A percentile compares a stretch with the other conserved stretches of the same genome.
Evolutionary conservation across 2,329 filamentous ascomycete species (phyloP).

Genomic region (Aspergillus pseudoglaucus): DNA sequence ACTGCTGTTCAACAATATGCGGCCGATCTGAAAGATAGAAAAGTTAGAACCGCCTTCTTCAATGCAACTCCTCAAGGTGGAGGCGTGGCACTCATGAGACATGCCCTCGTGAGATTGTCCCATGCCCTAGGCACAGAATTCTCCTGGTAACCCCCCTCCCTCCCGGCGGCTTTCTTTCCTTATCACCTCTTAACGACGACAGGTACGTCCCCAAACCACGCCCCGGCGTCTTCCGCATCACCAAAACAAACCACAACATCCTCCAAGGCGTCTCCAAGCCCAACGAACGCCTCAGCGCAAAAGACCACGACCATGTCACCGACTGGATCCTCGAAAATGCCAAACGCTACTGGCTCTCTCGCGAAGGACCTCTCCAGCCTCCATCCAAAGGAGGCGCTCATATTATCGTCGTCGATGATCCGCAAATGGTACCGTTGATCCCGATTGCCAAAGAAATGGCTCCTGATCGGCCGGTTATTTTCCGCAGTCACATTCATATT

Average conservation of each 20-base stretch:
- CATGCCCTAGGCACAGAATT: constrained; percentile 61
- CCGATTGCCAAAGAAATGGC: constrained; percentile 65
- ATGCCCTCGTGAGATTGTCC: constrained; percentile 67
- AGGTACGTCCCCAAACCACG: constrained; percentile 71
- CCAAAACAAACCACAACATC: constrained; percentile 84
- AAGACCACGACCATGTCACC: constrained; percentile 57
- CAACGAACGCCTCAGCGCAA: constrained; percentile 56
- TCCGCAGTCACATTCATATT: constrained; percentile 77
- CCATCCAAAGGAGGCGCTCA: constrained; percentile 66
- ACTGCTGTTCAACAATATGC: constrained; percentile 58
- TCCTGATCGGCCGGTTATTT: constrained; percentile 69
- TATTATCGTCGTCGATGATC: constrained; percentile 72
- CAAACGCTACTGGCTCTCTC: constrained; percentile 64
- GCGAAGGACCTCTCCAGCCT: constrained; percentile 60
- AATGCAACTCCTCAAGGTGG: constrained; percentile 76
- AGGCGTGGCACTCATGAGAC: constrained; percentile 74
- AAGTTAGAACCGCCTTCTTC: constrained; percentile 69
- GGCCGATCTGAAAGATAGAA: constrained; percentile 54
- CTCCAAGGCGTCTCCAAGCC: constrained; percentile 69
- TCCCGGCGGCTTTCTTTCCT: too few relatives aligned
- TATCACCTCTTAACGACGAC: not conserved
- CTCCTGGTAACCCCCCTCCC: constrained; percentile 55
- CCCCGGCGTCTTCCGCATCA: constrained; percentile 72
- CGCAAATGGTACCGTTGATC: constrained; percentile 76
- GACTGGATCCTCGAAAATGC: constrained; percentile 71